phyloP scores from a whole-genome alignment of 2,329 filamentous ascomycete species.

The Alternaria metachromatica region DNA sequence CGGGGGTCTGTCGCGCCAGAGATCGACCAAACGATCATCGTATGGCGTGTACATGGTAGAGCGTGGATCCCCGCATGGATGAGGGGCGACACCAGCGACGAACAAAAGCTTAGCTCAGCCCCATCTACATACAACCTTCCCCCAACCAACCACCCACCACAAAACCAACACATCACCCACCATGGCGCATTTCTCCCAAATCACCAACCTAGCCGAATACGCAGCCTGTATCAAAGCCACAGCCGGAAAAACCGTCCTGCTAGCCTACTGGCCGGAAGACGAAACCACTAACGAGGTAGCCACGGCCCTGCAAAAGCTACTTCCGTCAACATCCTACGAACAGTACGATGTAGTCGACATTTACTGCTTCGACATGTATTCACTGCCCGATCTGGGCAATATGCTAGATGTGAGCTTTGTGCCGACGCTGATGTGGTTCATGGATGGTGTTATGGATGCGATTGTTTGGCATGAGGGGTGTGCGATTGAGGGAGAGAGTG shows the following conservation, averaged over 20 bases:
- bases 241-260: slow-evolving; percentile 27
- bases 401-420: slow-evolving; percentile 32
- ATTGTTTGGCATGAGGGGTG: slow-evolving; percentile 35
- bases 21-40: background rate
- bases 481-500: slow-evolving; percentile 30
- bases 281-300: slow-evolving; percentile 22
- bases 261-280: slow-evolving; percentile 33
- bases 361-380: slow-evolving; percentile 33
- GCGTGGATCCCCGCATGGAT: background rate
- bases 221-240: slow-evolving; percentile 20
- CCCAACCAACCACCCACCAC: background rate
- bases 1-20: background rate
- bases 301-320: slow-evolving; percentile 17
- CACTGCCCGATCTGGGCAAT: slow-evolving; percentile 27
- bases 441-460: slow-evolving; percentile 27
- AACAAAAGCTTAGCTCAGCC: background rate
- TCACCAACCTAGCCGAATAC: slow-evolving; percentile 25
- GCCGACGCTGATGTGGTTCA: slow-evolving; percentile 34
- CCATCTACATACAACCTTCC: background rate
- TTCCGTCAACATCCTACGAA: slow-evolving; percentile 18
- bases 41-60: background rate
- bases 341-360: slow-evolving; percentile 23
- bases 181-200: slow-evolving; percentile 19
- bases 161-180: background rate
- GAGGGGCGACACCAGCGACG: background rate